Evolutionary conservation across 495 filamentous ascomycete genomes (phyloP), one percentile per base, ranked within the genome.

Genomic region (Trypethelium eluteriae): DNA sequence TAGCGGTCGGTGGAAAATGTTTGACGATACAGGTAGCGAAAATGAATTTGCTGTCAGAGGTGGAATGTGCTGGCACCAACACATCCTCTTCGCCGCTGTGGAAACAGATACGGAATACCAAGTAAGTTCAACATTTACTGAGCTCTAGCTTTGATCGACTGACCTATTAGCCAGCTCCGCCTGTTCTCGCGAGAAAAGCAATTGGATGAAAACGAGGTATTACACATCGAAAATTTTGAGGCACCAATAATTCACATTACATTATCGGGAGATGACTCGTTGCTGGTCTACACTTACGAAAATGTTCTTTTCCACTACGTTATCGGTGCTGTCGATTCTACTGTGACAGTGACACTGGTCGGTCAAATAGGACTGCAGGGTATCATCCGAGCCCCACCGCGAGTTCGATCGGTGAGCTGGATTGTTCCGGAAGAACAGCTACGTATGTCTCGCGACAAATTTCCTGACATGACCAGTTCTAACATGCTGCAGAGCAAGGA

Each of bases 61-160:
- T 34, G 95, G 95, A 0, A 96, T 99, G 92, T 96, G 92, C 71
- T 99, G 95, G 95, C 91, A 93, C 72, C 93, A 95, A 65, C 95
- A 99, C 75, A 90, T 98, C 34, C 78, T 99, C 18, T 90, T 99
- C 66, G 92, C 92, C 50, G 91, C 93, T n/a, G 87, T 96, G 39
- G 95, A 98, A 74, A 85, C 86, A 59, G 88, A 90, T 69, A 85
- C 86, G 67, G 85, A 86, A 25, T 92, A 92, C 73, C 89, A 96
- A 82, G 87, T 87, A 74, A 68, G 72, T 72, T 53, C n/a, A 10
- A 36, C 32, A 53, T 14, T 36, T 18, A 3, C 11, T 35, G 6
- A 36, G 25, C 14, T 39, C 50, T 32, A 35, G 7, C 14, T 3
- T 47, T 25, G 0, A 59, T 44, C 50, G 32, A 59, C 32, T 63